Evolutionary conservation across 1,284 basidiomycete species (phyloP).

Genomic region (Leccinum pallidistipes): DNA sequence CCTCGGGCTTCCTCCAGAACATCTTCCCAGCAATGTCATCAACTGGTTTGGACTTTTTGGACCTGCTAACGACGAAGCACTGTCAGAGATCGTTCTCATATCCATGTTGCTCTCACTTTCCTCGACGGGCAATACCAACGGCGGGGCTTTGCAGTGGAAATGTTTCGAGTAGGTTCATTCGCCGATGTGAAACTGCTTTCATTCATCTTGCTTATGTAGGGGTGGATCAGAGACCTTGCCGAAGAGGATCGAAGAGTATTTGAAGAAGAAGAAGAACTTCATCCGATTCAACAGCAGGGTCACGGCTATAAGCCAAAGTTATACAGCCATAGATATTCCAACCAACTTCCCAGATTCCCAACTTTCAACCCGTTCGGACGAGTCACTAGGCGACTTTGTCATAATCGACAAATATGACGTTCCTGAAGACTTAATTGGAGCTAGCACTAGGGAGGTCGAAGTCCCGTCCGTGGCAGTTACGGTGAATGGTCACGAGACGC

Average conservation of each 20-base stretch:
- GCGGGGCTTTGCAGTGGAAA: constrained; percentile 13
- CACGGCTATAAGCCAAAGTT: neutral
- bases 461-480: constrained; percentile 5
- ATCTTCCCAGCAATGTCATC: constrained; percentile 19
- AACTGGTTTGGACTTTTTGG: constrained; percentile 24
- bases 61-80: neutral
- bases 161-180: constrained; percentile 1
- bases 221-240: constrained; percentile 11
- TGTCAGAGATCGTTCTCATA: neutral
- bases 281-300: neutral
- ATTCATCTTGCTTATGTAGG: neutral
- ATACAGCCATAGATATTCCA: neutral
- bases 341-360: neutral
- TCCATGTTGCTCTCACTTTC: neutral
- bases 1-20: constrained; percentile 14
- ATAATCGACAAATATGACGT: neutral
- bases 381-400: neutral
- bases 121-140: neutral
- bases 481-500: constrained; percentile 7
- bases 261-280: neutral
- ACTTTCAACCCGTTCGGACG: neutral
- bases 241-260: neutral
- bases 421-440: neutral
- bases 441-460: neutral
- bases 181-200: neutral